Evolutionary conservation across 1,284 basidiomycete species (phyloP), one percentile per base, ranked within the genome.

Genomic region (Naganishia liquefaciens): DNA sequence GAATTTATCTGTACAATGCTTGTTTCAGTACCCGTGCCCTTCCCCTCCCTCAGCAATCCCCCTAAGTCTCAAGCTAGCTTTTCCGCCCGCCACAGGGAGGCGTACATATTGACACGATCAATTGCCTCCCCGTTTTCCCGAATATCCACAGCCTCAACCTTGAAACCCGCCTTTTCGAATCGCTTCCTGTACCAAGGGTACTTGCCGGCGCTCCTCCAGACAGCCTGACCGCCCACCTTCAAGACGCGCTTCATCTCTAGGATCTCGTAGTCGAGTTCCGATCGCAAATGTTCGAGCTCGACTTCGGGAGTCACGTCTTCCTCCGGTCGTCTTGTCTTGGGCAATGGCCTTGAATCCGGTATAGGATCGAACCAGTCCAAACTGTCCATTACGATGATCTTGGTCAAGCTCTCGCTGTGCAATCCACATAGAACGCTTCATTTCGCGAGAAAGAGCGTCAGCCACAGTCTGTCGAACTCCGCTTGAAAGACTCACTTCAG

Each of bases 341-440:
- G 79, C n/a, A 82, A 74, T 0, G 81, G 79, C 7, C 72, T 74
- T 1, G 69, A 67, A 1, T 78, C 74, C 4, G 84, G 81, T 23
- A 84, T 84, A 2, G 84, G 85, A 37, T 83, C 77, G 74, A 89
- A 89, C 88, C 86, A 89, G 72, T 89, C 88, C 68, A 89, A 82
- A 66, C 88, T 87, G 76, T 91, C 90, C 90, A 92, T 91, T 62
- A 89, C 82, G 64, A 91, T 84, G 11, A 84, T 83, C 47, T 86
- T 84, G 39, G 87, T 87, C 43, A 89, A 78, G 19, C 82, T 84
- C 52, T 77, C 79, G 51, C 80, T 75, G 0, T 80, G 76, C n/a
- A 89, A 79, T 27, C 85, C 85, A 21, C 81, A 80, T 6, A 88
- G 78, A 3, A 86, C 86, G 67, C 85, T 87, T 63, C 15, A 6